phyloP scores from a whole-genome alignment of 805 yeast genomes.

The Candida sphagnicola region DNA sequence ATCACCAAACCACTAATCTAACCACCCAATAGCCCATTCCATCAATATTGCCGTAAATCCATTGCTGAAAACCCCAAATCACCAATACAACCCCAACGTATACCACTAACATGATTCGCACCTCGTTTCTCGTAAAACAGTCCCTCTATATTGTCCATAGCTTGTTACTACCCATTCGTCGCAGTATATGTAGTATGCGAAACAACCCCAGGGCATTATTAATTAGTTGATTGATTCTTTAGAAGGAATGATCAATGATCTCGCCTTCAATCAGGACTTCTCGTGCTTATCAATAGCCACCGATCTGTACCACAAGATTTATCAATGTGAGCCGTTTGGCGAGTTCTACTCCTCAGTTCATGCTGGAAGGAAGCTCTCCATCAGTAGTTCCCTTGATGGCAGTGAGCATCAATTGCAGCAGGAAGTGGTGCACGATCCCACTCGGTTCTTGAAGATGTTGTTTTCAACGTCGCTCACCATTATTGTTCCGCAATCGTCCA shows the following conservation, averaged over 20 bases:
- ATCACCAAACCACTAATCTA: no score
- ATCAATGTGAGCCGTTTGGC: constrained; percentile 45
- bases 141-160: no score
- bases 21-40: no score
- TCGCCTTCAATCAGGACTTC: constrained; percentile 41
- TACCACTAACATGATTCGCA: no score
- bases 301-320: constrained; percentile 29
- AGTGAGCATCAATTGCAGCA: constrained; percentile 4
- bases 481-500: constrained; percentile 28
- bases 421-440: constrained; percentile 16
- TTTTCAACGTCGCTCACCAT: constrained; percentile 40
- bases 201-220: no score
- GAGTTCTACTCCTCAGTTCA: constrained; percentile 30
- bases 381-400: constrained; percentile 10
- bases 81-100: no score
- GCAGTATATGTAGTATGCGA: no score
- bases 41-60: no score
- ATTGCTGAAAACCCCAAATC: no score
- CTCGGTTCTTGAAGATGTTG: constrained; percentile 32
- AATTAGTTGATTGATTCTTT: no score
- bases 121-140: no score
- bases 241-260: constrained; percentile 23
- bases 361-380: constrained; percentile 10
- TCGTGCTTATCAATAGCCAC: constrained; percentile 37
- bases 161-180: no score